A percentile compares a stretch with the other conserved stretches of the same genome.
phyloP scores from a whole-genome alignment of 768 basidiomycete genomes.

The Candolleomyces eurysporus region DNA sequence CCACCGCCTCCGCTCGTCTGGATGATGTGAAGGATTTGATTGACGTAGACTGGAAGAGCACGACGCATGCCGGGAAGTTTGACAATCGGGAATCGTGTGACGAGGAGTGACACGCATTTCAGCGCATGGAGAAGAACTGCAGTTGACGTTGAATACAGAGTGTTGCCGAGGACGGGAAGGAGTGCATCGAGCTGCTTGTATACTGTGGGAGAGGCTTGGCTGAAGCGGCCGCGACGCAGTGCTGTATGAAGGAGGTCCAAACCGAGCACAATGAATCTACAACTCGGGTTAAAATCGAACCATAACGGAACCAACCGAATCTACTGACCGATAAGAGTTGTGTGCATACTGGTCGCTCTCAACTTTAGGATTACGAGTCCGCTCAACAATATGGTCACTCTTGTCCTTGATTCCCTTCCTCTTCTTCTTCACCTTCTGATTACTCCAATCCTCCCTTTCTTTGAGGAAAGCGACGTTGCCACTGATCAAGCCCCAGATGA shows the following conservation, averaged over 20 bases:
- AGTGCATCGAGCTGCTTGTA: slow-evolving; percentile 85
- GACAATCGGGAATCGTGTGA: slow-evolving; percentile 76
- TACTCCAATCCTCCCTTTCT: slow-evolving; percentile 43
- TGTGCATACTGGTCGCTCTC: slow-evolving; percentile 72
- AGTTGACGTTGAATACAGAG: slow-evolving; percentile 80
- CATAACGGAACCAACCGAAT: background rate
- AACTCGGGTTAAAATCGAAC: slow-evolving; percentile 3
- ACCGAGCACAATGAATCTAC: slow-evolving; percentile 86
- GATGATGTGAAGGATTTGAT: slow-evolving; percentile 81
- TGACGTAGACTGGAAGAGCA: slow-evolving; percentile 78
- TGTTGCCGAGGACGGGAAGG: slow-evolving; percentile 85
- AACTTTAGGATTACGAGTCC: slow-evolving; percentile 58
- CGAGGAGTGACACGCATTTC: slow-evolving; percentile 74
- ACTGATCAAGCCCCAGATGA: slow-evolving; percentile 74
- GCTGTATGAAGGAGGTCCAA: slow-evolving; percentile 89
- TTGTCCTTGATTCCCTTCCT: slow-evolving; percentile 34
- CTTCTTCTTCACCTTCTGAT: slow-evolving; percentile 39
- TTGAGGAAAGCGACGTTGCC: slow-evolving; percentile 88
- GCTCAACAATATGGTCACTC: slow-evolving; percentile 70
- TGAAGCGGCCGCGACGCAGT: slow-evolving; percentile 80
- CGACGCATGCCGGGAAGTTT: slow-evolving; percentile 48
- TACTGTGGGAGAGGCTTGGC: slow-evolving; percentile 72
- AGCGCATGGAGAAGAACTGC: slow-evolving; percentile 74
- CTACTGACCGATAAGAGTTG: slow-evolving; percentile 80
- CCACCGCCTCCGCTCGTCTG: slow-evolving; percentile 64